Evolutionary conservation across 306 rosid genomes (phyloP).

Genomic region (Fragaria ananassa): DNA sequence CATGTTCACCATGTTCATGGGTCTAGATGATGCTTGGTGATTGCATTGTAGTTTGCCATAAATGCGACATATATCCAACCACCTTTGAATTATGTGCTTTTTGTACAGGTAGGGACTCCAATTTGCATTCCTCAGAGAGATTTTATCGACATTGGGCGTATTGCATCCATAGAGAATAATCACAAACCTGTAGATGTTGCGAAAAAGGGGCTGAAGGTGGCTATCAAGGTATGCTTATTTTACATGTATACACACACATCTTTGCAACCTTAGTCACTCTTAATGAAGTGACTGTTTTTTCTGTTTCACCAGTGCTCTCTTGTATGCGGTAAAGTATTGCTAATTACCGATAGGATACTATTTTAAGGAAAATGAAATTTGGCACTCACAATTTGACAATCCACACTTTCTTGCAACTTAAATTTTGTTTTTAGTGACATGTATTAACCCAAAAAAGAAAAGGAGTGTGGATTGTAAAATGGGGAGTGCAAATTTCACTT

Average conservation of each 20-base stretch:
- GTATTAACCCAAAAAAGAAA: too few species aligned
- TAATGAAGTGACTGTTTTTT: not conserved
- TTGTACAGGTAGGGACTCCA: constrained; percentile 84
- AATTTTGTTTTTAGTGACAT: too few species aligned
- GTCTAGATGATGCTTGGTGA: not conserved
- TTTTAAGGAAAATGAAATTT: too few species aligned
- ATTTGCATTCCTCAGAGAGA: constrained; percentile 84
- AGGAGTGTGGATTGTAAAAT: too few species aligned
- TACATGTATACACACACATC: not conserved
- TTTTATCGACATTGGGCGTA: constrained; percentile 78
- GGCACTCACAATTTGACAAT: too few species aligned
- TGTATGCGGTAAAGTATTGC: not conserved
- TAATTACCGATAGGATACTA: not conserved
- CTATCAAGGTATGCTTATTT: constrained; percentile 70
- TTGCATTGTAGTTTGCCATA: not conserved
- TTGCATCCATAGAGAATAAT: constrained; percentile 86
- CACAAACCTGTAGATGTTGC: constrained; percentile 86
- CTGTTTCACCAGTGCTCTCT: not conserved
- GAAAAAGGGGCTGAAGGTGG: constrained; percentile 82
- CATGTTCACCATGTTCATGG: not conserved
- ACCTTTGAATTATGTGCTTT: constrained; percentile 24
- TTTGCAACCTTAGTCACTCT: not conserved
- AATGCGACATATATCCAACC: not conserved
- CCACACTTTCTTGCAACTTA: not conserved
- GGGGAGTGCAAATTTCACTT: too few species aligned